Conservation (phyloP, 176 grass and related monocot species). For the Ensete glaucum region DNA sequence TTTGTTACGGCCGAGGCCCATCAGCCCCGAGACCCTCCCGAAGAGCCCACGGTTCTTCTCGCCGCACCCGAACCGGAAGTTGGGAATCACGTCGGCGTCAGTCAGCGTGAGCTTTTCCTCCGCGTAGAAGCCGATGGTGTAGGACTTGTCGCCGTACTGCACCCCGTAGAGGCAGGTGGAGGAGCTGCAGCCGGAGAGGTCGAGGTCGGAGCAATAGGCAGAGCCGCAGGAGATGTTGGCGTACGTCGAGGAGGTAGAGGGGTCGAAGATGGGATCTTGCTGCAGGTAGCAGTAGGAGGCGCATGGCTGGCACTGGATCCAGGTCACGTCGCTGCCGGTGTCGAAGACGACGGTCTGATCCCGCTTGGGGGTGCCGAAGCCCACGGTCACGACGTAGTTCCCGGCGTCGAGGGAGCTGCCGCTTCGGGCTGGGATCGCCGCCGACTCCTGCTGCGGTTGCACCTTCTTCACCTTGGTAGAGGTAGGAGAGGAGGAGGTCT, state of each 20-base stretch:
- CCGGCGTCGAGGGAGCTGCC: background rate
- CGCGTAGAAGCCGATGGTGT: conserved; percentile 57
- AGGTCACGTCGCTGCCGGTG: conserved; percentile 31
- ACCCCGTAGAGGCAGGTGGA: conserved; percentile 46
- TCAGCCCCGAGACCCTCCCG: conserved; percentile 39
- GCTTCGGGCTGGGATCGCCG: background rate
- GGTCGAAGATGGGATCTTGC: conserved; percentile 41
- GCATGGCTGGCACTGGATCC: conserved; percentile 30
- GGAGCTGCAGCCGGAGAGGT: conserved; percentile 15
- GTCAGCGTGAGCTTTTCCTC: conserved; percentile 53
- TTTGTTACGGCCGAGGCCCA: conserved; percentile 57
- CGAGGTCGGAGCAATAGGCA: conserved; percentile 43
- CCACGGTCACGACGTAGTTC: conserved; percentile 39
- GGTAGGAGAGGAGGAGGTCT: conserved; percentile 5
- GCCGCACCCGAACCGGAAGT: conserved; percentile 60
- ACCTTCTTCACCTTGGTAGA: background rate
- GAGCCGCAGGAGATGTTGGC: conserved; percentile 66
- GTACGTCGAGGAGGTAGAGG: conserved; percentile 52
- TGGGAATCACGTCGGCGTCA: conserved; percentile 5
- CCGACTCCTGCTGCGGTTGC: background rate
- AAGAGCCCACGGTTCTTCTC: conserved; percentile 65
- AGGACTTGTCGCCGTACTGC: conserved; percentile 60
- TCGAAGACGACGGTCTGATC: conserved; percentile 24
- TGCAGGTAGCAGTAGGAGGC: conserved; percentile 33
- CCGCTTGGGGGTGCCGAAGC: conserved; percentile 22